A percentile compares a stretch with the other conserved stretches of the same genome.
Evolutionary conservation across 2,329 filamentous ascomycete genomes (phyloP).

Genomic region (Bipolaris cookei): DNA sequence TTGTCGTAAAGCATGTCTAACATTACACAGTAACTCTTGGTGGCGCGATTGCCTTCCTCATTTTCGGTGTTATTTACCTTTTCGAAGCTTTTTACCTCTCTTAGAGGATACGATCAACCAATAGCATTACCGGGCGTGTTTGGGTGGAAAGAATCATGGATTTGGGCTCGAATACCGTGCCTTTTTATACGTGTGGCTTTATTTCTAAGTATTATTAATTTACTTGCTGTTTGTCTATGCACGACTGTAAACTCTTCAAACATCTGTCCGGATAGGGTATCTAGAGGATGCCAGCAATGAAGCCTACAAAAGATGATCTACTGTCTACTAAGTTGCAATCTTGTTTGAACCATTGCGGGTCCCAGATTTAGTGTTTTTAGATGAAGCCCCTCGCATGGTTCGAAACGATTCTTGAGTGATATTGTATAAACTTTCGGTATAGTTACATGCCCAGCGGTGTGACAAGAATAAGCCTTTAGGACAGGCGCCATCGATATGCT

Average conservation of each 20-base stretch:
- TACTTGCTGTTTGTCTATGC: constrained; percentile 3
- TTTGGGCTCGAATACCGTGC: constrained; percentile 6
- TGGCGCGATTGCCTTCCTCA: constrained; percentile 85
- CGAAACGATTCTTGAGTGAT: constrained; percentile 2
- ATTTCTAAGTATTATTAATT: constrained; percentile 37
- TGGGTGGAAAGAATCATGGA: constrained; percentile 15
- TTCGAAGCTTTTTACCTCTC: constrained; percentile 73
- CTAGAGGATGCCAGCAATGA: constrained; percentile 4
- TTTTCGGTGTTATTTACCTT: constrained; percentile 91
- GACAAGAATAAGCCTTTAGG: constrained; percentile 4
- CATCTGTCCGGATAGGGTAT: constrained; percentile 23
- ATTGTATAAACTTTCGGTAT: background rate
- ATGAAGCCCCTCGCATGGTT: background rate
- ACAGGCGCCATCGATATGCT: background rate
- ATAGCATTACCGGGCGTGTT: constrained; percentile 35
- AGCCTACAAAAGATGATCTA: background rate
- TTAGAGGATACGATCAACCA: constrained; percentile 26
- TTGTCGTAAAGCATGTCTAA: constrained; percentile 29
- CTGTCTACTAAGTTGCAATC: background rate
- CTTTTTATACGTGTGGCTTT: constrained; percentile 3
- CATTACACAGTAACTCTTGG: constrained; percentile 78
- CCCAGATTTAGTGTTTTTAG: background rate
- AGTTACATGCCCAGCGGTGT: background rate
- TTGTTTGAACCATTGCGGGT: background rate
- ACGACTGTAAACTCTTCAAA: constrained; percentile 16